These are phyloP conservation scores for Oryza officinalis DNA, from an alignment of 176 grass and related monocot species.

Conservation along the genomic window DNA sequence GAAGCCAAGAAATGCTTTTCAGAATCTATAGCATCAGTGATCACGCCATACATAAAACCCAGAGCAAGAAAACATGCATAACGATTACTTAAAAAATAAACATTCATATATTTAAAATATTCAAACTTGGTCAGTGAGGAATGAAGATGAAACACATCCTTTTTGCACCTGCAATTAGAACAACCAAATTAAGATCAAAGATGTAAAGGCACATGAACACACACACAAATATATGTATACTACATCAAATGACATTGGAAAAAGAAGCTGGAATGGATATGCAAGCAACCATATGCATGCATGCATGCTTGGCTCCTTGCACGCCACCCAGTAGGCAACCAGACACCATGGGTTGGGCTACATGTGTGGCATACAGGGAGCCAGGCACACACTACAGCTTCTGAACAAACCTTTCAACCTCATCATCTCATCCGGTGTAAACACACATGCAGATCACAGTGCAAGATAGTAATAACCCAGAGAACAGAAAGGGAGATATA, in stretches of 20 bases:
- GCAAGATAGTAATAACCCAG: background rate
- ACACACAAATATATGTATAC: too few relatives aligned
- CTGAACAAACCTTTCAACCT: background rate
- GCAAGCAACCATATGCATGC: slow-evolving; percentile 14
- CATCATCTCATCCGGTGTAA: too few relatives aligned
- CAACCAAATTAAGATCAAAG: background rate
- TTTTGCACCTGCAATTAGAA: background rate
- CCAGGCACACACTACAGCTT: slow-evolving; percentile 76
- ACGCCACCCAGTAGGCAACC: slow-evolving; percentile 93
- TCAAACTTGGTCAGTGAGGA: too few relatives aligned
- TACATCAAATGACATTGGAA: too few relatives aligned
- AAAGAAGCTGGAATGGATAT: too few relatives aligned
- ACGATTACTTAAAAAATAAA: background rate
- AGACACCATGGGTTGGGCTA: slow-evolving; percentile 63
- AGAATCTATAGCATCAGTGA: too few relatives aligned
- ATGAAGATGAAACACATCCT: background rate
- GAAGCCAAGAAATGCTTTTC: background rate
- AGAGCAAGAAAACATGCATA: background rate
- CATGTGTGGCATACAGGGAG: slow-evolving; percentile 99
- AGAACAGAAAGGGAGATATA: background rate
- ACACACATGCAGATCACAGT: too few relatives aligned
- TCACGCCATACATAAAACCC: background rate
- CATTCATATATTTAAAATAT: too few relatives aligned
- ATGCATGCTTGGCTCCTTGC: slow-evolving; percentile 99
- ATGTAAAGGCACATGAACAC: too few relatives aligned